Evolutionary conservation across 768 basidiomycete genomes (phyloP).

Genomic region (Calocybe cyanea): DNA sequence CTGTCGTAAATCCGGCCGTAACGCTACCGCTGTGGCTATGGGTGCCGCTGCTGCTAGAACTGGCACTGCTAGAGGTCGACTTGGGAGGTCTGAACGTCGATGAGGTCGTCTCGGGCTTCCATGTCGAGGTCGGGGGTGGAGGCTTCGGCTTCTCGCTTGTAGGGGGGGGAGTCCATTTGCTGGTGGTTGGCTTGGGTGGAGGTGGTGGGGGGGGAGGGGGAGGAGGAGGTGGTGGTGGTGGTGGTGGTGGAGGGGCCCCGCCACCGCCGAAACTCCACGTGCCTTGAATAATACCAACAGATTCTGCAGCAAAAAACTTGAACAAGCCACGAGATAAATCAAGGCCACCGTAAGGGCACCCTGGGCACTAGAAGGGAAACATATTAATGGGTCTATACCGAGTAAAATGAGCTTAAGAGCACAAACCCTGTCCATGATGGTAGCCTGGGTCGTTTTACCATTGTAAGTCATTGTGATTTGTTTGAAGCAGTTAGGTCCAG

Average conservation of each 20-base stretch:
- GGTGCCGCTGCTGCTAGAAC: constrained; percentile 20
- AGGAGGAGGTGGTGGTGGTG: constrained; percentile 17
- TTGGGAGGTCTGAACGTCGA: constrained; percentile 19
- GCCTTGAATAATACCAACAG: constrained; percentile 45
- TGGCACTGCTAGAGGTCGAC: constrained; percentile 20
- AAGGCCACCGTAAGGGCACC: constrained; percentile 44
- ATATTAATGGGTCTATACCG: background rate
- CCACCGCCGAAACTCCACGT: constrained; percentile 42
- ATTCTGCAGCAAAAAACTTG: constrained; percentile 39
- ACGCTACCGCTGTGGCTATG: constrained; percentile 13
- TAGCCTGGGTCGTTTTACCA: constrained; percentile 55
- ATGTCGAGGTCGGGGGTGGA: constrained; percentile 6
- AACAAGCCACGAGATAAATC: constrained; percentile 59
- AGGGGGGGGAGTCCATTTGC: constrained; percentile 11
- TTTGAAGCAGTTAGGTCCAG: constrained; percentile 51
- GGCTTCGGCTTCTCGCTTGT: too few relatives aligned
- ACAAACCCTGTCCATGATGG: constrained; percentile 57
- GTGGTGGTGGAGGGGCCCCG: constrained; percentile 14
- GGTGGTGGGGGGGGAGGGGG: constrained; percentile 17
- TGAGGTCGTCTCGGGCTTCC: constrained; percentile 20
- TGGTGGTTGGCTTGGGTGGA: constrained; percentile 17
- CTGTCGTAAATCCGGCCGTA: constrained; percentile 17
- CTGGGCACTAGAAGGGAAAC: constrained; percentile 1
- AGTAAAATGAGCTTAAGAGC: background rate
- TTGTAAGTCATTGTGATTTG: constrained; percentile 56